These are phyloP conservation scores for Erythrobasidium yunnanense DNA, from an alignment of 768 basidiomycete species.

Conservation along the genomic window DNA sequence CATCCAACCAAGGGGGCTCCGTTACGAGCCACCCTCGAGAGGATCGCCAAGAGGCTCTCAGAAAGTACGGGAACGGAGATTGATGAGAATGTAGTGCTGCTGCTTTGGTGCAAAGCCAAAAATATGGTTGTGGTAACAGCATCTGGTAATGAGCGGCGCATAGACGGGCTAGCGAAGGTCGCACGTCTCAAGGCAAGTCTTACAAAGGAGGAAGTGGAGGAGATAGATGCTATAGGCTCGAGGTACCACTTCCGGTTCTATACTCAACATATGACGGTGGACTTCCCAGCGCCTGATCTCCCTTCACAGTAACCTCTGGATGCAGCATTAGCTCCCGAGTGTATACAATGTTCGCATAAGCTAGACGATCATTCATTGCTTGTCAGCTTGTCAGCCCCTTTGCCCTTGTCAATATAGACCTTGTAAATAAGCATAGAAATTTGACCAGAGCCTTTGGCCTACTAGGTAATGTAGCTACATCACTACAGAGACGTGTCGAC, in stretches of 20 bases:
- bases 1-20: slow-evolving; percentile 35
- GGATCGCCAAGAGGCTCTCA: slow-evolving; percentile 36
- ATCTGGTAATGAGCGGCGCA: slow-evolving; percentile 30
- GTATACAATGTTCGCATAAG: too few relatives aligned
- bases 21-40: slow-evolving; percentile 36
- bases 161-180: background rate
- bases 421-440: too few relatives aligned
- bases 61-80: slow-evolving; percentile 32
- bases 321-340: too few relatives aligned
- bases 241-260: slow-evolving; percentile 40
- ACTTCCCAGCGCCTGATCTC: slow-evolving; percentile 12
- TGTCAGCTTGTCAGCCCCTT: too few relatives aligned
- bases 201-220: slow-evolving; percentile 39
- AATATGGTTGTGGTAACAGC: slow-evolving; percentile 39
- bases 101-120: slow-evolving; percentile 40
- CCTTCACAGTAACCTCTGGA: background rate
- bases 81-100: slow-evolving; percentile 37
- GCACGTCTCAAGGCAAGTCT: slow-evolving; percentile 35
- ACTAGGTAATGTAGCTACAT: too few relatives aligned
- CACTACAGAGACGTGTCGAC: too few relatives aligned
- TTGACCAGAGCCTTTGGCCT: too few relatives aligned
- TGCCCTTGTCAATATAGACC: too few relatives aligned
- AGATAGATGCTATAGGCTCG: slow-evolving; percentile 40
- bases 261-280: slow-evolving; percentile 17
- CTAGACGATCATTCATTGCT: too few relatives aligned